These are phyloP conservation scores for Apiosordaria backusii DNA, from an alignment of 495 filamentous ascomycete species.

Conservation along the genomic window DNA sequence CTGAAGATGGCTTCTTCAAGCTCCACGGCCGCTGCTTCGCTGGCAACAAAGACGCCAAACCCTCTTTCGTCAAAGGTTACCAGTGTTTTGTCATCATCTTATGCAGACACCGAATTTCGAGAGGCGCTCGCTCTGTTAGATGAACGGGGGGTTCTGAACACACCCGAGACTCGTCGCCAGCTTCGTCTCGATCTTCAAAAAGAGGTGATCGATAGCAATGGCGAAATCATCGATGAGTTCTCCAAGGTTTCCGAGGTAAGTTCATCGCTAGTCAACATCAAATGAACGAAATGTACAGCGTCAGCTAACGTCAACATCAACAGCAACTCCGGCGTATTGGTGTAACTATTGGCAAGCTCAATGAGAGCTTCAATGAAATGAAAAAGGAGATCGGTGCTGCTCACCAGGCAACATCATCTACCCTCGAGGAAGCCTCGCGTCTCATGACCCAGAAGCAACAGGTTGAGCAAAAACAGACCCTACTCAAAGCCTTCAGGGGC, in stretches of 20 bases:
- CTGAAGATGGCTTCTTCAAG: not conserved
- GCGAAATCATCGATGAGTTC: conserved; percentile 85
- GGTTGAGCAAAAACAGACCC: conserved; percentile 77
- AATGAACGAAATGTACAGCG: not conserved
- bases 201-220: conserved; percentile 92
- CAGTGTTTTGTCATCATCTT: conserved; percentile 83
- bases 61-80: conserved; percentile 60
- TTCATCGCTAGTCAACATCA: not conserved
- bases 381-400: conserved; percentile 70
- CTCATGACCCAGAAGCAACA: conserved; percentile 72
- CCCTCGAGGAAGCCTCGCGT: conserved; percentile 72
- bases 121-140: conserved; percentile 79
- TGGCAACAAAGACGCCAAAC: conserved; percentile 19
- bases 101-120: conserved; percentile 87
- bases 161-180: conserved; percentile 71
- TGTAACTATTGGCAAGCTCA: conserved; percentile 68
- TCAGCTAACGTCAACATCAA: not conserved
- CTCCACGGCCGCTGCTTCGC: conserved; percentile 9
- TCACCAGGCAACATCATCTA: conserved; percentile 67
- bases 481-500: conserved; percentile 76
- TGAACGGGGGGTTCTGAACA: conserved; percentile 66
- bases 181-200: conserved; percentile 83
- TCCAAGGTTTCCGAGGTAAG: conserved; percentile 82
- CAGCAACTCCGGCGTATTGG: conserved; percentile 85
- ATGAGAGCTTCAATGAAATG: conserved; percentile 78